Percentiles rank a stretch among this genome's conserved stretches.
Evolutionary conservation across 495 filamentous ascomycete species (phyloP).

Genomic region (Pyrenopolyporus hunteri): DNA sequence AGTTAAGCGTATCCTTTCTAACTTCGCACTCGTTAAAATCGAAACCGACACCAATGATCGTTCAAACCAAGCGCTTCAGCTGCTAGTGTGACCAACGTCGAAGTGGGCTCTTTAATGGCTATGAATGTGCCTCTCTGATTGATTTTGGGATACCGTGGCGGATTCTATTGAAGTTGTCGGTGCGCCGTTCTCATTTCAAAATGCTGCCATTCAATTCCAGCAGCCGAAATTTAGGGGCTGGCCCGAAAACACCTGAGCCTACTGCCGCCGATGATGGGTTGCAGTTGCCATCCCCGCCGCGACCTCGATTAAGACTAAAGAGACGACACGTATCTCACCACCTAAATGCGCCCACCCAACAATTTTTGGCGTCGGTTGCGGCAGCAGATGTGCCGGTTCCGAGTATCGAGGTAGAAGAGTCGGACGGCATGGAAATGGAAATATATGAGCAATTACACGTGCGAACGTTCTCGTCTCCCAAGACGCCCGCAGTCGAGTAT

Average conservation of each 20-base stretch:
- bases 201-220: slow-evolving; percentile 53
- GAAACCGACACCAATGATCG: slow-evolving; percentile 20
- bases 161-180: slow-evolving; percentile 28
- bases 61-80: neutral
- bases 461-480: slow-evolving; percentile 50
- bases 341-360: slow-evolving; percentile 58
- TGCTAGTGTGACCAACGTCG: slow-evolving; percentile 2
- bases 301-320: slow-evolving; percentile 54
- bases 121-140: slow-evolving; percentile 27
- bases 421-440: slow-evolving; percentile 25
- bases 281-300: slow-evolving; percentile 49
- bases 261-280: slow-evolving; percentile 39
- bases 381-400: slow-evolving; percentile 62
- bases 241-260: slow-evolving; percentile 55
- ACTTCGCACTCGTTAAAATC: neutral
- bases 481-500: slow-evolving; percentile 52
- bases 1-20: neutral
- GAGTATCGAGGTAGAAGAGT: slow-evolving; percentile 45
- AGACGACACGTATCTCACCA: slow-evolving; percentile 53
- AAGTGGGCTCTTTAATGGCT: neutral
- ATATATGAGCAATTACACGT: slow-evolving; percentile 37
- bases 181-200: slow-evolving; percentile 13
- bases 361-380: slow-evolving; percentile 63
- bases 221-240: slow-evolving; percentile 42
- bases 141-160: slow-evolving; percentile 19